A percentile compares a stretch with the other conserved stretches of the same genome.
phyloP scores from a whole-genome alignment of 441 rosid genomes.

The Lepidium campestre region DNA sequence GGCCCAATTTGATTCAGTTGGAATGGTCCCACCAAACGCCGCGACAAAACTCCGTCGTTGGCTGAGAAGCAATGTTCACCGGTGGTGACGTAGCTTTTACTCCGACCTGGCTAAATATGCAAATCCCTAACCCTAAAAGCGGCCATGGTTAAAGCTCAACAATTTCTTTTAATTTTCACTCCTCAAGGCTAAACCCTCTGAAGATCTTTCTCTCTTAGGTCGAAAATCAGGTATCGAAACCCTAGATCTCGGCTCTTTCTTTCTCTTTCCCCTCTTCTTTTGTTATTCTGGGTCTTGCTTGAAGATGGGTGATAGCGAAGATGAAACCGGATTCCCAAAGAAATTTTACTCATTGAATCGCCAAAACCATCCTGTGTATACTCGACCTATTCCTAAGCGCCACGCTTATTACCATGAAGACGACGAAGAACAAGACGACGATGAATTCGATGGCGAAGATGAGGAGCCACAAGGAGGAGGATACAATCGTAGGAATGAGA shows the following conservation, averaged over 20 bases:
- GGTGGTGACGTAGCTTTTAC: conserved; percentile 23
- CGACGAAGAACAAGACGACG: conserved; percentile 22
- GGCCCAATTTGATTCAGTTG: background rate
- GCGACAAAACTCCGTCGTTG: conserved; percentile 27
- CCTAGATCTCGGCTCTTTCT: conserved; percentile 13
- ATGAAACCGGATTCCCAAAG: conserved; percentile 61
- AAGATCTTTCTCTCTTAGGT: background rate
- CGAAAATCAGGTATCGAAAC: conserved; percentile 1
- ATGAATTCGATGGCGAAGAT: conserved; percentile 28
- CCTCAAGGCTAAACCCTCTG: background rate
- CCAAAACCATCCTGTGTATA: conserved; percentile 51
- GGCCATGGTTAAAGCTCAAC: conserved; percentile 5
- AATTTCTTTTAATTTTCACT: background rate
- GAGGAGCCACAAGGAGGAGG: conserved; percentile 30
- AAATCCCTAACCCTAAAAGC: conserved; percentile 9
- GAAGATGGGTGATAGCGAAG: conserved; percentile 74
- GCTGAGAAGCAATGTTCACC: background rate
- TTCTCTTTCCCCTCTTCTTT: background rate
- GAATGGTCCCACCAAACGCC: conserved; percentile 14
- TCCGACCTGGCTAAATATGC: conserved; percentile 17
- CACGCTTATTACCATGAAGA: conserved; percentile 29
- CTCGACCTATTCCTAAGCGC: conserved; percentile 25
- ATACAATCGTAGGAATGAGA: conserved; percentile 34
- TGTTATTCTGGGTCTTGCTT: conserved; percentile 15
- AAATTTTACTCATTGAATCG: conserved; percentile 47